Percentiles rank a stretch among this genome's conserved stretches.
Evolutionary conservation across 2,329 filamentous ascomycete genomes (phyloP).

Genomic region (Pseudogymnoascus sp.): DNA sequence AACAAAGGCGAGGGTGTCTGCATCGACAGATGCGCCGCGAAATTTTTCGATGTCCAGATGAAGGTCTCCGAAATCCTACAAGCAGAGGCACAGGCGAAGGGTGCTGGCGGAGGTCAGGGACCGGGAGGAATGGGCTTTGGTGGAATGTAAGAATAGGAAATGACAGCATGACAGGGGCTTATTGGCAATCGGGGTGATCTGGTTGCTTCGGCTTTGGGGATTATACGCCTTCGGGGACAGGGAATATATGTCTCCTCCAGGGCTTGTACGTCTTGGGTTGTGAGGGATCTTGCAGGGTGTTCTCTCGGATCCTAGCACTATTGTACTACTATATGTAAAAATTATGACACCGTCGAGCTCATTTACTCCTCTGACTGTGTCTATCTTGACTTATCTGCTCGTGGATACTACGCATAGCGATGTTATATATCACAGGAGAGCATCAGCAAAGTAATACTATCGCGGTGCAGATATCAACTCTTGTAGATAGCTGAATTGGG

Average conservation of each 20-base stretch:
- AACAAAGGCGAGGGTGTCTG: conserved; percentile 99
- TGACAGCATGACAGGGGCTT: not conserved
- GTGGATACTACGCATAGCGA: not conserved
- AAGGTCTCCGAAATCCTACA: conserved; percentile 98
- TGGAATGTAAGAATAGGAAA: conserved; percentile 30
- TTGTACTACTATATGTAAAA: conserved; percentile 3
- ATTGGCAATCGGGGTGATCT: not conserved
- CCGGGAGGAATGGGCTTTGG: conserved; percentile 41
- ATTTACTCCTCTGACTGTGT: not conserved
- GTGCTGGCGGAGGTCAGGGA: conserved; percentile 44
- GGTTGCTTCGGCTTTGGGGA: conserved; percentile 3
- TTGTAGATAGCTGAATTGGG: not conserved
- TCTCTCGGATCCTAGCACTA: not conserved
- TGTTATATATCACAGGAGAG: not conserved
- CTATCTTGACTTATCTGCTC: not conserved
- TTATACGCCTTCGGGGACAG: not conserved
- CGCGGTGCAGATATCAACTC: not conserved
- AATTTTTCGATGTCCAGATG: conserved; percentile 98
- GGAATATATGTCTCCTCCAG: not conserved
- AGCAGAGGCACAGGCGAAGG: conserved; percentile 66
- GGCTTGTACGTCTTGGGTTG: not conserved
- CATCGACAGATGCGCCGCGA: conserved; percentile 91
- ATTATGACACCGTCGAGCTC: not conserved
- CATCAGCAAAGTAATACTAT: not conserved
- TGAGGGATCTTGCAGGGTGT: not conserved